phyloP scores from a whole-genome alignment of 768 basidiomycete species.

The Vararia minispora region DNA sequence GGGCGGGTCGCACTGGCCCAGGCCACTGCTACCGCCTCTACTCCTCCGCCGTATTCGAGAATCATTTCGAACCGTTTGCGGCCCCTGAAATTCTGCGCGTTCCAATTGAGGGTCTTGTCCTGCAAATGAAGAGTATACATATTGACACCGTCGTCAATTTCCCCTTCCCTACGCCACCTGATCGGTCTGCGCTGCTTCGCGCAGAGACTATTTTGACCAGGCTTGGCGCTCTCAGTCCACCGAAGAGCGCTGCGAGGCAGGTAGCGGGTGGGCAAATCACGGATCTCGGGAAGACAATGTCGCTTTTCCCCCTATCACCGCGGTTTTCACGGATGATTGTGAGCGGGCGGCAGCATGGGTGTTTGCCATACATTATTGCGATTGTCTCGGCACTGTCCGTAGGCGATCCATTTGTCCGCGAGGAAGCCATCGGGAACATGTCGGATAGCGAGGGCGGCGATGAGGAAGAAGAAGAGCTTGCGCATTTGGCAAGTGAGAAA shows the following conservation, averaged over 20 bases:
- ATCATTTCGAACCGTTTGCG: constrained; percentile 81
- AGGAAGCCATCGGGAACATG: constrained; percentile 47
- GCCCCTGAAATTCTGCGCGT: constrained; percentile 89
- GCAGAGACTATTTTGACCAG: constrained; percentile 75
- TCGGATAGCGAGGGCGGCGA: constrained; percentile 31
- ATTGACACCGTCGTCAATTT: constrained; percentile 96
- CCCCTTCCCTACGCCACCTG: constrained; percentile 95
- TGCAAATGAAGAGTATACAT: constrained; percentile 99
- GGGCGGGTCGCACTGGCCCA: constrained; percentile 95
- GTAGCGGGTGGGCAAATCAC: constrained; percentile 59
- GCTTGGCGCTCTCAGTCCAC: constrained; percentile 62
- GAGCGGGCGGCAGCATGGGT: constrained; percentile 74
- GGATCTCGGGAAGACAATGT: constrained; percentile 84
- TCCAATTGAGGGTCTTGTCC: constrained; percentile 92
- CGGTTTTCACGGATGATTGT: constrained; percentile 95
- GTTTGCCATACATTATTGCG: constrained; percentile 83
- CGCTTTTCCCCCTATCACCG: constrained; percentile 87
- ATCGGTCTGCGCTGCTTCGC: constrained; percentile 58
- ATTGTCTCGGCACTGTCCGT: constrained; percentile 88
- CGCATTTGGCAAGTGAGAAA: constrained; percentile 35
- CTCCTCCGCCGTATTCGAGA: constrained; percentile 89
- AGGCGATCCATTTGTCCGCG: constrained; percentile 91
- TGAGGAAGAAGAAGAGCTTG: constrained; percentile 24
- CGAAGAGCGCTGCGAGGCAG: constrained; percentile 8
- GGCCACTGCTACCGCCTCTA: constrained; percentile 98